phyloP scores from a whole-genome alignment of 257 asterid species.

The Petrea volubilis region DNA sequence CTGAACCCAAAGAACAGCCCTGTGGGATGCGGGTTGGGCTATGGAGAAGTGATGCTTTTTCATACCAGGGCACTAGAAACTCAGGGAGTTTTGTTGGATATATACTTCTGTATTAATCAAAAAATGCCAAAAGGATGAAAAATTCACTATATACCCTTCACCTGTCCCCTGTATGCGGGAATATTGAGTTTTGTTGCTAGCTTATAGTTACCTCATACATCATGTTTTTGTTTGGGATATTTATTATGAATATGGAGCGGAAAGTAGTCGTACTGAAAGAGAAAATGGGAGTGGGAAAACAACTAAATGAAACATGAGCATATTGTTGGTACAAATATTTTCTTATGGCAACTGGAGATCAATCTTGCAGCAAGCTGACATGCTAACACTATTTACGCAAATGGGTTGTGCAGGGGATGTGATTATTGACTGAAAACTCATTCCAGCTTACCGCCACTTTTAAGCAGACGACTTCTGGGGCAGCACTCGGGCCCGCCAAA shows the following conservation, averaged over 20 bases:
- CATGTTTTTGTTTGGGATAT: not conserved
- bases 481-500: conserved; percentile 13
- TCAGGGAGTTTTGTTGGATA: not conserved
- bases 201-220: not conserved
- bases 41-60: not conserved
- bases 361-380: not conserved
- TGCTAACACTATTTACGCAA: conserved; percentile 6
- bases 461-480: conserved; percentile 24
- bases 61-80: not conserved
- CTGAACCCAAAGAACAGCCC: not conserved
- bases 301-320: not conserved
- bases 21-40: not conserved
- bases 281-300: not conserved
- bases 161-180: not conserved
- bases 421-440: conserved; percentile 15
- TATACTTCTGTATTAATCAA: not conserved
- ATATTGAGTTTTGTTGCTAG: not conserved
- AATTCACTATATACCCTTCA: not conserved
- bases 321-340: not conserved
- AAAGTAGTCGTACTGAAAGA: not conserved
- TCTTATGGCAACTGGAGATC: not conserved
- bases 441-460: conserved; percentile 15
- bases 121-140: not conserved
- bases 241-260: not conserved
- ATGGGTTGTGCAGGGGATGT: conserved; percentile 24